Evolutionary conservation across 345 rosid genomes (phyloP).

Genomic region (Brassica nigra): DNA sequence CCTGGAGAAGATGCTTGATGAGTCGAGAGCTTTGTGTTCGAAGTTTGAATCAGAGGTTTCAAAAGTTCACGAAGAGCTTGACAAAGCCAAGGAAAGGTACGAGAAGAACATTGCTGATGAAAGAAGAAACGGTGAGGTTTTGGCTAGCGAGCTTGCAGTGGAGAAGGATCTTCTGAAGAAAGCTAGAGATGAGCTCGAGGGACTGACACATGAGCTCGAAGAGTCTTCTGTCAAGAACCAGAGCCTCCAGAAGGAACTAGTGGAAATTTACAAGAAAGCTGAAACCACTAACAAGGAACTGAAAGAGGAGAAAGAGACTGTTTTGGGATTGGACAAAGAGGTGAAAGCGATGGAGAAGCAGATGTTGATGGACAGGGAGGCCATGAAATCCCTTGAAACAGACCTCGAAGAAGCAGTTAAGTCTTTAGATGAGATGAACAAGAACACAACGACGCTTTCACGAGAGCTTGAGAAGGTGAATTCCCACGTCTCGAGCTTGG

Average conservation of each 20-base stretch:
- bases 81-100: background rate
- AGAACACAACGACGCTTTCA: background rate
- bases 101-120: background rate
- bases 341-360: background rate
- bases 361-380: background rate
- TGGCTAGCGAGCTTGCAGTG: background rate
- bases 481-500: background rate
- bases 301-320: slow-evolving; percentile 10
- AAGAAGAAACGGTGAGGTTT: background rate
- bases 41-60: slow-evolving; percentile 42
- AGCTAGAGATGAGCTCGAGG: background rate
- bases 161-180: background rate
- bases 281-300: slow-evolving; percentile 61
- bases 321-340: background rate
- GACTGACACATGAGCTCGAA: background rate
- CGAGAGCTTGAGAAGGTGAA: background rate
- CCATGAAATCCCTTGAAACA: background rate
- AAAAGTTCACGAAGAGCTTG: background rate
- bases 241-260: background rate
- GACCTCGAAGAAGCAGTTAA: background rate
- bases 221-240: background rate
- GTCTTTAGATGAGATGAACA: background rate
- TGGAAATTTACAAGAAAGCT: slow-evolving; percentile 47
- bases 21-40: slow-evolving; percentile 46
- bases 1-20: slow-evolving; percentile 55